A percentile compares a stretch with the other conserved stretches of the same genome.
Conservation (phyloP, 2,329 filamentous ascomycete genomes). For the Coniosporium tulheliwenetii region DNA sequence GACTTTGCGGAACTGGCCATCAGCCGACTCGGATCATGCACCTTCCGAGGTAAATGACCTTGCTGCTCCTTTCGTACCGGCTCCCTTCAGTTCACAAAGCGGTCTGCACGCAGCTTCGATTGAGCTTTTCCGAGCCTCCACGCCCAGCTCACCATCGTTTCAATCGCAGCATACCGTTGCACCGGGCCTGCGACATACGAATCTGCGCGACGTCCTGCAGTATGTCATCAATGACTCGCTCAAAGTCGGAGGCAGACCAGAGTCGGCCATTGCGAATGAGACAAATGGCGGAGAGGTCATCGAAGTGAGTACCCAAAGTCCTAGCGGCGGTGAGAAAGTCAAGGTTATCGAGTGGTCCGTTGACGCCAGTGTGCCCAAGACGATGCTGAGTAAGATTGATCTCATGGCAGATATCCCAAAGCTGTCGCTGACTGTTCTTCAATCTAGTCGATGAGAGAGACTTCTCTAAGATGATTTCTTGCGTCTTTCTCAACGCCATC, state of each 20-base stretch:
- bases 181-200: constrained; percentile 31
- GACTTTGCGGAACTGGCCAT: too few species aligned
- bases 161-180: constrained; percentile 11
- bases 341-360: constrained; percentile 36
- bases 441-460: constrained; percentile 42
- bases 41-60: too few species aligned
- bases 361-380: constrained; percentile 34
- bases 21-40: too few species aligned
- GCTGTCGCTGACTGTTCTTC: background rate
- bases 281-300: constrained; percentile 33
- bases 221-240: constrained; percentile 36
- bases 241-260: constrained; percentile 35
- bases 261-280: constrained; percentile 30
- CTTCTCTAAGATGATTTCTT: constrained; percentile 46
- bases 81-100: too few species aligned
- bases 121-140: too few species aligned
- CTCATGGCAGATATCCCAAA: background rate
- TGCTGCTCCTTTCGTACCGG: too few species aligned
- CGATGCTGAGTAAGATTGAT: constrained; percentile 28
- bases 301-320: constrained; percentile 27
- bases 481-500: constrained; percentile 49
- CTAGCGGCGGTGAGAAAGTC: constrained; percentile 25
- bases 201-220: constrained; percentile 32
- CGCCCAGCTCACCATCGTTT: too few species aligned
- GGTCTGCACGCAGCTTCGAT: too few species aligned